Base-by-base conservation (phyloP, 106 monocot species). In the Acanthochlamys bracteata region DNA sequence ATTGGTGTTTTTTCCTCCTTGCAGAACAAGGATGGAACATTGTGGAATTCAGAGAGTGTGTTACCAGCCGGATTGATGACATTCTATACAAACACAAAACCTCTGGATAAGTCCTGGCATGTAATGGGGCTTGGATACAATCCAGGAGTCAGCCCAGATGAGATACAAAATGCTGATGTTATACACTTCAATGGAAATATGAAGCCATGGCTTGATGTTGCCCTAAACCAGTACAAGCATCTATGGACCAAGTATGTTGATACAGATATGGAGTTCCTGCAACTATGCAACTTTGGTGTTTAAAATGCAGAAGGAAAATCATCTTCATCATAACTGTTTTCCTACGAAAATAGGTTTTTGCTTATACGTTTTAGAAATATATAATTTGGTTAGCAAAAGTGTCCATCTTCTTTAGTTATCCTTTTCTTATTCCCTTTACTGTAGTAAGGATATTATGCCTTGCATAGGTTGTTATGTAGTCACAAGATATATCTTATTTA, bases 131-230 rank as follows among this genome's bases (percentile, higher is more conserved):
- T 95, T 42, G 95, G 90, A 0, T 87, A 90, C 77, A 95, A 95
- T 66, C 95, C 90, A 12, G 87, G 80, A 46, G 71, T 95, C 11
- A 82, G 84, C 43, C 79, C 55, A 26, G 87, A 90, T 61, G 84
- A 81, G 75, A 90, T 95, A 20, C 58, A 64, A 7, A 83, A 77
- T 41, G 93, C 93, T 0, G 89, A 80, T 10, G 86, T 89, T 15
- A 66, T 93, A 67, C 93, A 93, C 78, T 93, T 83, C 71, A 83
- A 81, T 53, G 93, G 93, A 40, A 81, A 89, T 65, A 93, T 93
- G 93, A 93, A 93, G 56, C 93, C 93, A 8, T 93, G 93, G 93
- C 85, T 93, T 25, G 93, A 93, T 76, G 80, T 93, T 27, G 93
- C 93, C 43, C 59, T 93, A 74, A 93, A 86, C 67, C 93, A 89